Conservation (phyloP, 176 grass and related monocot species). For the Cymbopogon citratus region DNA sequence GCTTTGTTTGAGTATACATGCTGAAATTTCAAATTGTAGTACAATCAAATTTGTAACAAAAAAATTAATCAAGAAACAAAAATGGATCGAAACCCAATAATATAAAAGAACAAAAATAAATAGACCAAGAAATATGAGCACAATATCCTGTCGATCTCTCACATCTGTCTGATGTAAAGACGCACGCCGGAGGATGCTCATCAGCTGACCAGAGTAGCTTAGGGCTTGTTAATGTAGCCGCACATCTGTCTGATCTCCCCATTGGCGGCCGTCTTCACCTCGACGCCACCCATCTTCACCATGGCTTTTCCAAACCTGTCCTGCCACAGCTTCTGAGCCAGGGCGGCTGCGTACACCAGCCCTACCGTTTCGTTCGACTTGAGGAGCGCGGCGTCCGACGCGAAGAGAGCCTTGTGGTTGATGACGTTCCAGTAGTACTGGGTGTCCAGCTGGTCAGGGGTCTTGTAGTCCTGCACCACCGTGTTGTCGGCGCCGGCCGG, state of each 20-base stretch:
- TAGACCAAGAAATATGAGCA: too few species aligned
- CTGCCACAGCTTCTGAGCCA: neutral
- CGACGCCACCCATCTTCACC: slow-evolving; percentile 30
- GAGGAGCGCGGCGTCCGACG: slow-evolving; percentile 36
- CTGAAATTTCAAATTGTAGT: too few species aligned
- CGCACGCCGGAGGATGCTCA: too few species aligned
- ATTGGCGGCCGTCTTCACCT: neutral
- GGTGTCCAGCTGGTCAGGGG: slow-evolving; percentile 27
- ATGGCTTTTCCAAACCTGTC: slow-evolving; percentile 30
- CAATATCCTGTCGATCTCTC: too few species aligned
- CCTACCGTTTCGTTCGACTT: neutral
- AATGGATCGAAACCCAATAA: too few species aligned
- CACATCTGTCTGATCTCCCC: slow-evolving; percentile 36
- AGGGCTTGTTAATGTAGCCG: neutral
- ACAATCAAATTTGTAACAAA: too few species aligned
- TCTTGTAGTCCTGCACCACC: slow-evolving; percentile 20
- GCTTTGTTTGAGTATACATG: too few species aligned
- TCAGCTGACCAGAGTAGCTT: neutral
- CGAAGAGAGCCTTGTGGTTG: slow-evolving; percentile 21
- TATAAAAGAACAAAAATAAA: too few species aligned
- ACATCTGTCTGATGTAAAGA: too few species aligned
- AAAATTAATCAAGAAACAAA: too few species aligned
- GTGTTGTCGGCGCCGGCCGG: neutral
- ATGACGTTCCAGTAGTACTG: slow-evolving; percentile 45
- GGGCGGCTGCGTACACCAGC: neutral